Evolutionary conservation across 1,139 yeast genomes (phyloP), one percentile per base, ranked within the genome.

Genomic region (Yamadazyma sp.): DNA sequence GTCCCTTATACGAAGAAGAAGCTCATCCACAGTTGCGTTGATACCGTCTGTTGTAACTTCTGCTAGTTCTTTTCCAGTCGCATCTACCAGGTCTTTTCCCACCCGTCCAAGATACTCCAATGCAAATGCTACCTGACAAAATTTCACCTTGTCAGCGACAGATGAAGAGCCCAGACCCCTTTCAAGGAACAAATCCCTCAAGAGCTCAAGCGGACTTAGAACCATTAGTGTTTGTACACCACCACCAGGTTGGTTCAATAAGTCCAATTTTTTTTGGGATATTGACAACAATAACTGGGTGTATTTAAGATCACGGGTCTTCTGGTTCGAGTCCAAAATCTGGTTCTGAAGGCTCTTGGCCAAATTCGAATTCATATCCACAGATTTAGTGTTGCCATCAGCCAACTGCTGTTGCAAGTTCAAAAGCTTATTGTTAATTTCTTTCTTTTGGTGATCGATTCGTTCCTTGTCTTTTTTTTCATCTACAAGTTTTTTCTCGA

Each of bases 401-500:
- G 13, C 21, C 5, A n/a, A 15, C 12, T 6, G 14, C 12, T 10
- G 17, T n/a, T 15, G 18, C 21, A 28, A 28, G 21, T 28, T 17
- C 12, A 16, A 10, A 7, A 28, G 11, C 30, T 17, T 13, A n/a
- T 30, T 30, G 6, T 12, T n/a, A 5, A 30, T 7, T 14, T 17
- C 33, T 9, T 17, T 11, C 11, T 6, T 30, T 3, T 10, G 5
- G n/a, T 6, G 9, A n/a, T 30, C 25, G 4, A 30, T 6, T 13
- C 13, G 14, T 20, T 18, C 14, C 16, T 17, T 18, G 9, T 30
- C 12, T 11, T 17, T 20, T 12, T 15, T n/a, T 11, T 15, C 21
- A 17, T 28, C 30, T 9, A 17, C 21, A 8, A 28, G 18, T 15
- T 10, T 17, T 10, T 28, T 20, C 18, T 33, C 27, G 3, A 76